Base-by-base conservation (phyloP, 1,139 yeast species). In the Pneumocystis murina region DNA sequence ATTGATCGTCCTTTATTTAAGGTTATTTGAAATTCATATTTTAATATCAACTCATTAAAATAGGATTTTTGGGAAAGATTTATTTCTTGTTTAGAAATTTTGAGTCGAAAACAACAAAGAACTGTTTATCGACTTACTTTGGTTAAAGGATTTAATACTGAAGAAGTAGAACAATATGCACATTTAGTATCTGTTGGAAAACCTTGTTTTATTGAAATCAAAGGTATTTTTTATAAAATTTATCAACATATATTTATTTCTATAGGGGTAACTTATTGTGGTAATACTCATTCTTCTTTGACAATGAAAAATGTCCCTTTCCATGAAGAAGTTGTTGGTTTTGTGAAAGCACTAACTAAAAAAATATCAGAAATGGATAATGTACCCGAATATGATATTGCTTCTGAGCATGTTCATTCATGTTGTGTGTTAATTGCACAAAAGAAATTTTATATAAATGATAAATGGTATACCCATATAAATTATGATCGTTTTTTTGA, bases 221-320 rank as follows among this genome's bases (percentile, higher is more conserved):
- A 90, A 75, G 97, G 97, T 64, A 96, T 95, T 14, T 90, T 96
- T 0, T 90, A 40, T 40, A n/a, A n/a, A 17, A 17, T n/a, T 87
- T 75, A 89, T 96, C 75, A 96, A 96, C 0, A 85, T 94, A 0
- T 83, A 57, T 35, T 57, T 57, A 57, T 36, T 38, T 17, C 12
- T 57, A 1, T 57, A 57, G 59, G 59, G 3, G 64, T 63, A n/a
- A 63, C 64, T 2, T 63, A 63, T 41, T 63, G 64, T 63, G 64
- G 64, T 17, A 86, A 61, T 8, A 75, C 77, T 63, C 86, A 88
- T 72, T 91, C 92, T 60, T 89, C 89, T 71, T 92, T 90, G 69
- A 89, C 97, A 2, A 90, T 90, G 97, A 92, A 89, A 73, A 90
- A 90, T 71, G 91, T 90, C 64, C 97, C 97, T 61, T 90, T 87